Evolutionary conservation across 768 basidiomycete genomes (phyloP).

Genomic region (Cytidiella melzeri): DNA sequence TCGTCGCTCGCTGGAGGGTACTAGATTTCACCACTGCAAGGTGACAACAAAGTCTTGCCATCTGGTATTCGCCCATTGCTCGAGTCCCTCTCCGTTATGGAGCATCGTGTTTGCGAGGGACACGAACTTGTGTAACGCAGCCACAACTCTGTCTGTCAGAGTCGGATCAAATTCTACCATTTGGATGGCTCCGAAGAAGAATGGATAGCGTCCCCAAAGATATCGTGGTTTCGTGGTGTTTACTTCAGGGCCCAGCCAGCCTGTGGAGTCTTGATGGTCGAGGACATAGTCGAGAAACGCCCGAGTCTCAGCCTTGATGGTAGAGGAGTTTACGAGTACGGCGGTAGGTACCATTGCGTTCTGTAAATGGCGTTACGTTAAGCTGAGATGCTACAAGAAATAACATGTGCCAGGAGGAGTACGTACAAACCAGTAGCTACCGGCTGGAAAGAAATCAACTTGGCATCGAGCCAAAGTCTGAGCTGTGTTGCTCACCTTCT

Average conservation of each 20-base stretch:
- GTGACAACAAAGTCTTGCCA: conserved; percentile 56
- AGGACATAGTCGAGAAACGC: conserved; percentile 46
- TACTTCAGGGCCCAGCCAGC: conserved; percentile 53
- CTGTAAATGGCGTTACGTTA: no score
- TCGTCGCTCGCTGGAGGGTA: no score
- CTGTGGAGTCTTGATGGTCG: conserved; percentile 44
- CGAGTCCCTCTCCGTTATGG: conserved; percentile 44
- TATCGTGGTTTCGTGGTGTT: conserved; percentile 46
- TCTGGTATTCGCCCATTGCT: conserved; percentile 46
- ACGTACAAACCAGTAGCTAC: conserved; percentile 55
- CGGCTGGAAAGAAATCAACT: conserved; percentile 37
- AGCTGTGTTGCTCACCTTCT: conserved; percentile 24
- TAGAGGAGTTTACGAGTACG: conserved; percentile 38
- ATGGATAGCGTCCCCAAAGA: conserved; percentile 54
- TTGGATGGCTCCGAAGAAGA: conserved; percentile 54
- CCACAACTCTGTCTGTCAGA: conserved; percentile 38
- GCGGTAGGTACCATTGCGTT: conserved; percentile 52
- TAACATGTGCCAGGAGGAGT: no score
- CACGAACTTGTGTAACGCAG: conserved; percentile 48
- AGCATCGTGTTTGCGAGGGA: conserved; percentile 49
- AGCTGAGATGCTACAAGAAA: no score
- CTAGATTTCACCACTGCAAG: conserved; percentile 46
- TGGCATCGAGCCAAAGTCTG: no score
- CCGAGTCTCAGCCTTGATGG: conserved; percentile 40
- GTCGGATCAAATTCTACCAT: conserved; percentile 44